Conservation (phyloP, 768 basidiomycete species). For the Leccinellum rugosiceps region DNA sequence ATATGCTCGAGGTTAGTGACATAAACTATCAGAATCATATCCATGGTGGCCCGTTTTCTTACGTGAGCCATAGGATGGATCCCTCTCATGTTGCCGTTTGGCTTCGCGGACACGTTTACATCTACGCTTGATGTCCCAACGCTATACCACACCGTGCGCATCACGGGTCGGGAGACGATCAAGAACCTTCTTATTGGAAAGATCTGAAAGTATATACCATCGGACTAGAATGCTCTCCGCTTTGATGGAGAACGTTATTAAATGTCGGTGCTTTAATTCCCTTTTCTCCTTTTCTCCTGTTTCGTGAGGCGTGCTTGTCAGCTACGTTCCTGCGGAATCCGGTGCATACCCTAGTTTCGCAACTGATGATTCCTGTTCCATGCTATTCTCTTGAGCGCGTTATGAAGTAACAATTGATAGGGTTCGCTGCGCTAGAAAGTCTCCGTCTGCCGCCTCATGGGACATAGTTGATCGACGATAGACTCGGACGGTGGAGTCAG, state of each 20-base stretch:
- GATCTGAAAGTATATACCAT: conserved; percentile 45
- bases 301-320: not conserved
- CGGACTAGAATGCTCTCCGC: not conserved
- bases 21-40: conserved; percentile 13
- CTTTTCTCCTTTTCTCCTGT: not conserved
- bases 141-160: conserved; percentile 69
- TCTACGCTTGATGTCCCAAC: conserved; percentile 90
- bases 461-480: not conserved
- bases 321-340: not conserved
- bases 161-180: conserved; percentile 83
- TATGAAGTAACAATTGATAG: not conserved
- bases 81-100: conserved; percentile 94
- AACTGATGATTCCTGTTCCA: not conserved
- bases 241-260: not conserved
- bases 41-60: not conserved
- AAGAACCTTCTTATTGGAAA: conserved; percentile 82
- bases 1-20: conserved; percentile 74
- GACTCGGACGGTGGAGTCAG: not conserved
- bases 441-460: conserved; percentile 1
- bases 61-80: conserved; percentile 78
- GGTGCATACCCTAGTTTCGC: not conserved
- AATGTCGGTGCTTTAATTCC: not conserved
- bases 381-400: not conserved
- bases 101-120: conserved; percentile 77
- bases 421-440: not conserved